These are phyloP conservation scores for Microcos paniculata DNA, from an alignment of 345 rosid species.

Conservation along the genomic window DNA sequence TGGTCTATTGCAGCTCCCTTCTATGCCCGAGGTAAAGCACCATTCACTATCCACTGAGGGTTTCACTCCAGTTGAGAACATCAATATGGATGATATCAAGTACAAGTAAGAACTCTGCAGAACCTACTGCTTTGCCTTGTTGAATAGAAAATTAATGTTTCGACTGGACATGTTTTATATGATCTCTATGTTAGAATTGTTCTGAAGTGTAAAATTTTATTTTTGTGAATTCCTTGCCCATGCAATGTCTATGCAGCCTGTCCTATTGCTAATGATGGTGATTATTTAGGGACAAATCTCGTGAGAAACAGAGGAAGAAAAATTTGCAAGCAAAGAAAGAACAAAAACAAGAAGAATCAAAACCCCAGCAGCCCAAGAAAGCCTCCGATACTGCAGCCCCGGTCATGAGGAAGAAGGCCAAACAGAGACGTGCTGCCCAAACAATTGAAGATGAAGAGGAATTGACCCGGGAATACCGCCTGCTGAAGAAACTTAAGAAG, in stretches of 20 bases:
- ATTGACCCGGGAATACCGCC: constrained; percentile 60
- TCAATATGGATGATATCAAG: constrained; percentile 71
- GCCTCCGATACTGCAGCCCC: constrained; percentile 25
- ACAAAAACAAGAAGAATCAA: constrained; percentile 38
- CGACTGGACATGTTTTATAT: background rate
- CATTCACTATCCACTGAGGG: constrained; percentile 70
- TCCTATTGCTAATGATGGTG: constrained; percentile 16
- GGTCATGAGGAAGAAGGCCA: constrained; percentile 56
- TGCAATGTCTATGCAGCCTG: background rate
- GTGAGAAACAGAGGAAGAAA: constrained; percentile 83
- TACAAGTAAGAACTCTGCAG: constrained; percentile 53
- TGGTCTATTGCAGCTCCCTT: constrained; percentile 86
- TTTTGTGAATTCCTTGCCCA: background rate
- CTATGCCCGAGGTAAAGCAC: constrained; percentile 84
- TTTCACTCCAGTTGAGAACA: constrained; percentile 59
- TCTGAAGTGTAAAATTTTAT: constrained; percentile 3
- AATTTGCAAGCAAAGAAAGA: constrained; percentile 66
- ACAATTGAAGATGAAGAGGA: constrained; percentile 75
- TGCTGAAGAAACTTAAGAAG: constrained; percentile 61
- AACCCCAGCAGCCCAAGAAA: constrained; percentile 44
- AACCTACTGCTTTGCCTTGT: background rate
- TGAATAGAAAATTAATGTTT: background rate
- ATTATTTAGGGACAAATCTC: constrained; percentile 64
- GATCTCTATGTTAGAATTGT: background rate
- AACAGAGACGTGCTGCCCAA: constrained; percentile 78